Base-by-base conservation (phyloP, 139 green algal species). In the Astrephomene gubernaculifera region DNA sequence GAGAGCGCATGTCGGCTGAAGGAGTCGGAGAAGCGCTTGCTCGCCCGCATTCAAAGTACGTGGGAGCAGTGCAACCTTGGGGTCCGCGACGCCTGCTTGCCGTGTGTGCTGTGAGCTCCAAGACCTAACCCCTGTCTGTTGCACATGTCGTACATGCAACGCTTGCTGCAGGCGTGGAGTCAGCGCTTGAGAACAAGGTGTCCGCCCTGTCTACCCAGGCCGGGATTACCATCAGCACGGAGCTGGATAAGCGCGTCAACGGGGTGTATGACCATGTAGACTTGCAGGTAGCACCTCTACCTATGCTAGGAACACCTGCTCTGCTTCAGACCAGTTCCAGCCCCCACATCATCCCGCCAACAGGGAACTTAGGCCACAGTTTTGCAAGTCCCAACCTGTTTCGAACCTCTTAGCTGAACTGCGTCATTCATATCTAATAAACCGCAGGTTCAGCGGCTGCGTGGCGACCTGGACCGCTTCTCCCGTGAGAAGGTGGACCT, bases 261-360 rank as follows among this genome's bases (percentile, higher is more conserved):
- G 72, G 41, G 24, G 19, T 92, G 49, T 89, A 88, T 39, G 88
- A 89, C 61, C 88, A 92, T 45, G 57, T 92, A 24, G 88, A 89
- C 68, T 36, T 35, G 29, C 79, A 89, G 83, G 87, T 91, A 39
- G 25, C 27, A 24, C 64, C 49, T 12, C 49, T 25, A 60, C 49
- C 49, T 12, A 60, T 24, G 27, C 49, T 70, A 31, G 25, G 60
- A 12, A 31, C 12, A 67, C 21, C 24, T 35, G 60, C 60, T 67
- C 21, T 22, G 60, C n/a, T n/a, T n/a, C n/a, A n/a, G n/a, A n/a
- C n/a, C n/a, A n/a, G n/a, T n/a, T n/a, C n/a, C n/a, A n/a, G n/a
- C n/a, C n/a, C n/a, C n/a, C n/a, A n/a, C n/a, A n/a, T n/a, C n/a
- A n/a, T n/a, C n/a, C n/a, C n/a, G n/a, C n/a, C n/a, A n/a, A n/a